Evolutionary conservation across 495 filamentous ascomycete species (phyloP).

Genomic region (Annulohypoxylon nitens): DNA sequence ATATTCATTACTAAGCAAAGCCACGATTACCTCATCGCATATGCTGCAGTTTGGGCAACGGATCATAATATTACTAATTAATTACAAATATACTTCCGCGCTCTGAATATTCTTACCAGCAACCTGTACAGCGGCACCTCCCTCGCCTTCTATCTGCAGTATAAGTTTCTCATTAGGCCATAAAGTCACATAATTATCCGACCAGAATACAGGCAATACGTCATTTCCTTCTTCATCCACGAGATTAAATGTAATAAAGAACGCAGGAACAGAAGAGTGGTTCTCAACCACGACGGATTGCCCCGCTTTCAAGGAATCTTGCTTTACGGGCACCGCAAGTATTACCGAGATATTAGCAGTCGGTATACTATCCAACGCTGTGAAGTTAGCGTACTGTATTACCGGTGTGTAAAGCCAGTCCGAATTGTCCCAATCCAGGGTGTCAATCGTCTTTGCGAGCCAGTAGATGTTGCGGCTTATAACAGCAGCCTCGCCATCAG

Average conservation of each 20-base stretch:
- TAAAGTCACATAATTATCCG: constrained; percentile 73
- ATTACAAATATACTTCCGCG: constrained; percentile 16
- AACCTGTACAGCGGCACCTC: constrained; percentile 44
- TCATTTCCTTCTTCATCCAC: constrained; percentile 58
- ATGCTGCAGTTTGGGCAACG: not conserved
- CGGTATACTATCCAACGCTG: constrained; percentile 58
- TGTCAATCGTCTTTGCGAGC: constrained; percentile 64
- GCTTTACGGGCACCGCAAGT: constrained; percentile 18
- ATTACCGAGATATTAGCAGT: constrained; percentile 55
- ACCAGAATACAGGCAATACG: constrained; percentile 67
- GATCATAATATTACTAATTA: not conserved
- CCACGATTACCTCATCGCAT: not conserved
- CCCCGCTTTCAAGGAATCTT: not conserved
- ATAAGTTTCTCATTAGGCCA: constrained; percentile 68
- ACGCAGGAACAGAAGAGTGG: constrained; percentile 63
- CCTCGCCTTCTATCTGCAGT: constrained; percentile 44
- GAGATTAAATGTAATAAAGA: constrained; percentile 67
- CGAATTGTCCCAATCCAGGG: constrained; percentile 67
- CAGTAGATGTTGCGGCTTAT: constrained; percentile 75
- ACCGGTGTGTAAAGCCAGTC: constrained; percentile 72
- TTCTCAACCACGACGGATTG: constrained; percentile 64
- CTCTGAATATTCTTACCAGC: constrained; percentile 49
- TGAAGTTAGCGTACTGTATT: constrained; percentile 65
- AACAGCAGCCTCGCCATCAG: constrained; percentile 46
- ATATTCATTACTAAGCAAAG: not conserved